Evolutionary conservation across 352 stramenopile genomes (phyloP).

Genomic region (Globisporangium orthogonon): DNA sequence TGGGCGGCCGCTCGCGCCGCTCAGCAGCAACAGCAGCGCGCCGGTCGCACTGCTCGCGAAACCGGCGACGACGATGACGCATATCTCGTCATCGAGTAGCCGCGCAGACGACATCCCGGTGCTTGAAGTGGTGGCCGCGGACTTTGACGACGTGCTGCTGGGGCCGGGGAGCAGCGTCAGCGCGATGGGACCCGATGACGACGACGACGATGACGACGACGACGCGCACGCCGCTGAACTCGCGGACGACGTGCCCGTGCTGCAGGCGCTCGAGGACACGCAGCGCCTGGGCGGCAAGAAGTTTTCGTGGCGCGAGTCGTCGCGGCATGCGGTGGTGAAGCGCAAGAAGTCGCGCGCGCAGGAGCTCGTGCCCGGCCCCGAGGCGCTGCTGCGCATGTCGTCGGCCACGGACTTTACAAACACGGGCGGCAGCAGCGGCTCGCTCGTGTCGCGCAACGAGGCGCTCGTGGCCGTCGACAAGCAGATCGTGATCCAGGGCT

Average conservation of each 20-base stretch:
- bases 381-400: constrained; percentile 51
- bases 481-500: constrained; percentile 42
- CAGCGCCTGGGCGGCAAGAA: constrained; percentile 32
- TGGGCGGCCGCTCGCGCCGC: constrained; percentile 2
- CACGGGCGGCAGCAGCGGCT: constrained; percentile 31
- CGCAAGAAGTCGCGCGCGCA: constrained; percentile 8
- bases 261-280: constrained; percentile 61
- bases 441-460: constrained; percentile 27
- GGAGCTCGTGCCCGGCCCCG: constrained; percentile 30
- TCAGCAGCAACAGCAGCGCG: constrained; percentile 4
- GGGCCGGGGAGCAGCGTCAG: background rate
- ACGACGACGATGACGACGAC: constrained; percentile 18
- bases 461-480: constrained; percentile 30
- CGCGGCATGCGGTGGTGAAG: constrained; percentile 15
- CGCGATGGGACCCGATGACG: constrained; percentile 10
- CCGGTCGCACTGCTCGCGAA: constrained; percentile 5
- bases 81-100: background rate
- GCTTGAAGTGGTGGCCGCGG: constrained; percentile 31
- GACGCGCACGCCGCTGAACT: constrained; percentile 29
- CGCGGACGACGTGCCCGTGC: constrained; percentile 52
- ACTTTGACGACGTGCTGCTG: constrained; percentile 14
- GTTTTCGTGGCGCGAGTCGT: constrained; percentile 43
- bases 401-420: constrained; percentile 24
- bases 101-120: constrained; percentile 64
- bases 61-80: background rate